Conservation (phyloP, 2,329 filamentous ascomycete genomes). For the Colletotrichum navitas region DNA sequence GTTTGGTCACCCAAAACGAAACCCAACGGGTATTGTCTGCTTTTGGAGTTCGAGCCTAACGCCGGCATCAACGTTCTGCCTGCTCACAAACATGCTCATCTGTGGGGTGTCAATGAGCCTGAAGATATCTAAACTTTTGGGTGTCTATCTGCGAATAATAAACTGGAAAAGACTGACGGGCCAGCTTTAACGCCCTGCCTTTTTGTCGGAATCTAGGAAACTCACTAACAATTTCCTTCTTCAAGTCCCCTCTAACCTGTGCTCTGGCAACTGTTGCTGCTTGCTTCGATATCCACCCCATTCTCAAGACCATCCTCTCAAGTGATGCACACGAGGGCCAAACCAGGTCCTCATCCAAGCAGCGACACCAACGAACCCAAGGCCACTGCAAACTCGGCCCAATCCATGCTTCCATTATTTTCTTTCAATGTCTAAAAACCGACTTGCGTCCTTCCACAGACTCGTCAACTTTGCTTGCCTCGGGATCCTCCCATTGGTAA, state of each 20-base stretch:
- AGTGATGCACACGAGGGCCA: slow-evolving; percentile 31
- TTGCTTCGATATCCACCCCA: slow-evolving; percentile 16
- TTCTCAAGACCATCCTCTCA: slow-evolving; percentile 27
- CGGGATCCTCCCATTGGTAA: slow-evolving; percentile 28
- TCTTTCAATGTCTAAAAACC: slow-evolving; percentile 29
- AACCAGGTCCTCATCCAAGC: slow-evolving; percentile 42
- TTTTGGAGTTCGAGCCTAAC: background rate
- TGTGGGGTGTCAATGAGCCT: background rate
- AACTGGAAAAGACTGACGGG: slow-evolving; percentile 37
- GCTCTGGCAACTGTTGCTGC: slow-evolving; percentile 1
- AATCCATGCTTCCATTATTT: background rate
- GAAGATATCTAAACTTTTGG: slow-evolving; percentile 34
- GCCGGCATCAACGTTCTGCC: background rate
- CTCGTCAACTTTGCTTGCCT: slow-evolving; percentile 19
- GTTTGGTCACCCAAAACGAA: background rate
- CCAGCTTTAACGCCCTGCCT: slow-evolving; percentile 18
- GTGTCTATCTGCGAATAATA: slow-evolving; percentile 38
- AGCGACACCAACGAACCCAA: slow-evolving; percentile 34
- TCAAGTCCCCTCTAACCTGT: slow-evolving; percentile 29
- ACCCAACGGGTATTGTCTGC: background rate
- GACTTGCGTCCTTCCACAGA: slow-evolving; percentile 25
- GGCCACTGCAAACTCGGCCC: slow-evolving; percentile 3
- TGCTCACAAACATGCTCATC: background rate
- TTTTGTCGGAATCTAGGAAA: slow-evolving; percentile 24
- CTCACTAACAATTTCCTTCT: slow-evolving; percentile 31